These are phyloP conservation scores for Rhizoclosmatium sp. DNA, from an alignment of 192 early-diverging fungal genomes.

Conservation along the genomic window DNA sequence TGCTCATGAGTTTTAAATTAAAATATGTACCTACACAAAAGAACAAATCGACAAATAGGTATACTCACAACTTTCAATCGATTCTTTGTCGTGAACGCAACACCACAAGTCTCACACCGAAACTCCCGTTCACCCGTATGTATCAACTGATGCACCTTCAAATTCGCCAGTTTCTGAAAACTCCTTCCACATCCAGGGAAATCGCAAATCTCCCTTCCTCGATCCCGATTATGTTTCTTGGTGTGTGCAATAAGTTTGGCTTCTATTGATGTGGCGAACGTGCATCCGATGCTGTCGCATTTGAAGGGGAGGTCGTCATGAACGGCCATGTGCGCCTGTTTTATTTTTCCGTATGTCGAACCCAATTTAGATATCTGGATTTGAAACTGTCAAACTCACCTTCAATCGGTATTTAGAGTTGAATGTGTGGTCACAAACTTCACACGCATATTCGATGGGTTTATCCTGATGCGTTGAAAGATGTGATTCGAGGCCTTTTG, in stretches of 20 bases:
- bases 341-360: too few relatives aligned
- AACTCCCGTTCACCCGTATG: slow-evolving; percentile 14
- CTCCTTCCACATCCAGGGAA: background rate
- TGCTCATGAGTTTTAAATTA: slow-evolving; percentile 28
- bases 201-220: background rate
- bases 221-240: background rate
- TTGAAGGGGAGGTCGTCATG: background rate
- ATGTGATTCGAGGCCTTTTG: too few relatives aligned
- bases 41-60: too few relatives aligned
- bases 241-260: background rate
- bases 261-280: background rate
- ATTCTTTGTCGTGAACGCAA: background rate
- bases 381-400: too few relatives aligned
- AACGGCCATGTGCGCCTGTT: background rate
- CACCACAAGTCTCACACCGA: background rate
- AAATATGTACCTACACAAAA: background rate
- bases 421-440: too few relatives aligned
- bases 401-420: too few relatives aligned
- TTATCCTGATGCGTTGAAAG: too few relatives aligned
- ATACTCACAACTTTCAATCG: slow-evolving; percentile 4
- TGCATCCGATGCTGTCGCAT: background rate
- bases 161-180: background rate
- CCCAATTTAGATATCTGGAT: too few relatives aligned
- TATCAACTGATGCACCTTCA: background rate
- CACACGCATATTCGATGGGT: too few relatives aligned